Conservation (phyloP, 192 early-diverging fungal genomes). For the Backusella sp. region DNA sequence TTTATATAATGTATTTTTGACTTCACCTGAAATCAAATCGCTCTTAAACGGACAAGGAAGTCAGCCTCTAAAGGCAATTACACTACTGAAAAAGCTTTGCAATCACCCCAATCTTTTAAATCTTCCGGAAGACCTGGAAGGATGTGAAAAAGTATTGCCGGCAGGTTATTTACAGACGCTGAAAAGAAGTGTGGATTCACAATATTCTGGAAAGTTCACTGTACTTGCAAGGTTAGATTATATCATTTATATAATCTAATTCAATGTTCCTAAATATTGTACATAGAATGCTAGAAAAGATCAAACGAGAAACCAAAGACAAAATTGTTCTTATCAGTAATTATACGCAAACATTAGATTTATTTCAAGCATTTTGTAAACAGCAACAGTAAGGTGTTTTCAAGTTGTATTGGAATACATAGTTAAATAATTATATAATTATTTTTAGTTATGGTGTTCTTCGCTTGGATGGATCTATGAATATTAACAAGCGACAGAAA, state of each 20-base stretch:
- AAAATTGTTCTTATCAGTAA: constrained; percentile 99
- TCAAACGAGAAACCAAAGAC: constrained; percentile 70
- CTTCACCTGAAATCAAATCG: constrained; percentile 67
- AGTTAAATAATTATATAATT: neutral
- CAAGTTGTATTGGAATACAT: constrained; percentile 21
- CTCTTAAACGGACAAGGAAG: constrained; percentile 71
- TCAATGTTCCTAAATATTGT: neutral
- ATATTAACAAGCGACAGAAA: constrained; percentile 88
- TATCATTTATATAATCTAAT: constrained; percentile 10
- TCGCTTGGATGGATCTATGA: constrained; percentile 92
- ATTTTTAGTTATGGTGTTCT: constrained; percentile 63
- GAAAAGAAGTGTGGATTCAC: constrained; percentile 36
- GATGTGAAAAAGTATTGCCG: constrained; percentile 58
- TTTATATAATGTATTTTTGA: constrained; percentile 81
- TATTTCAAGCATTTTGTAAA: constrained; percentile 89
- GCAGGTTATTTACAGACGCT: constrained; percentile 52
- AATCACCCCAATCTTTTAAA: constrained; percentile 93
- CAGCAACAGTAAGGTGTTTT: constrained; percentile 58
- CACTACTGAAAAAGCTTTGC: constrained; percentile 93
- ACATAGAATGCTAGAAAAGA: constrained; percentile 73
- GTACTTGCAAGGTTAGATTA: constrained; percentile 58
- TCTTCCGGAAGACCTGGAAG: constrained; percentile 54
- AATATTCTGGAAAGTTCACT: constrained; percentile 90
- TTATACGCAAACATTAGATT: constrained; percentile 96
- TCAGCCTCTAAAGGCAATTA: constrained; percentile 87